These are phyloP conservation scores for Pseudoscleropodium purum DNA, from an alignment of 225 moss, liverwort and hornwort species.

Conservation along the genomic window DNA sequence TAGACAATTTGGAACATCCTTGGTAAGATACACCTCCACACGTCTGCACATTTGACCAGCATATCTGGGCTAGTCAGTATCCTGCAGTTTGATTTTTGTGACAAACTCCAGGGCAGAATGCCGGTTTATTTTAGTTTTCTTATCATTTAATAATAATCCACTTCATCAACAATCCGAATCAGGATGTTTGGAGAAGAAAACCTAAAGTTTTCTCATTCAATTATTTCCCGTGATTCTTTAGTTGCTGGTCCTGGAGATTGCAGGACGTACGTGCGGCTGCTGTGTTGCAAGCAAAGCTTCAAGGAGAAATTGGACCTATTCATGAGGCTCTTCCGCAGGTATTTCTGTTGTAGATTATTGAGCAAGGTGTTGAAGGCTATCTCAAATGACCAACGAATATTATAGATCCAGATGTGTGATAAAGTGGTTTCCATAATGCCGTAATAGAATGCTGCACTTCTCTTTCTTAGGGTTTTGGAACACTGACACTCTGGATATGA, in stretches of 20 bases:
- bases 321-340: constrained; percentile 22
- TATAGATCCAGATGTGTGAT: neutral
- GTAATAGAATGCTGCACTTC: neutral
- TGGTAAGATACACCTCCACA: neutral
- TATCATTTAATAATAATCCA: neutral
- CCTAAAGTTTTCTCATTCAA: neutral
- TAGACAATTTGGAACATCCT: constrained; percentile 2
- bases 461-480: neutral
- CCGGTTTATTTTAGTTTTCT: neutral
- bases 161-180: neutral
- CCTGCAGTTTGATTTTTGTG: neutral
- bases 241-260: neutral
- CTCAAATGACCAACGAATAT: neutral
- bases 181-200: neutral
- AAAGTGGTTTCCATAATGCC: neutral
- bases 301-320: constrained; percentile 28
- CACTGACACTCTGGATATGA: neutral
- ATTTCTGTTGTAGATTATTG: neutral
- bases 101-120: neutral
- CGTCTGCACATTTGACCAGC: neutral
- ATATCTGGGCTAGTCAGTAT: neutral
- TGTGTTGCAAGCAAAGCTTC: constrained; percentile 29
- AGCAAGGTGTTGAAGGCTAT: neutral
- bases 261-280: constrained; percentile 21
- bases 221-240: neutral